Percentiles rank a stretch among this genome's conserved stretches.
Conservation (phyloP, 1,284 basidiomycete species). For the Sporisorium exsertum region DNA sequence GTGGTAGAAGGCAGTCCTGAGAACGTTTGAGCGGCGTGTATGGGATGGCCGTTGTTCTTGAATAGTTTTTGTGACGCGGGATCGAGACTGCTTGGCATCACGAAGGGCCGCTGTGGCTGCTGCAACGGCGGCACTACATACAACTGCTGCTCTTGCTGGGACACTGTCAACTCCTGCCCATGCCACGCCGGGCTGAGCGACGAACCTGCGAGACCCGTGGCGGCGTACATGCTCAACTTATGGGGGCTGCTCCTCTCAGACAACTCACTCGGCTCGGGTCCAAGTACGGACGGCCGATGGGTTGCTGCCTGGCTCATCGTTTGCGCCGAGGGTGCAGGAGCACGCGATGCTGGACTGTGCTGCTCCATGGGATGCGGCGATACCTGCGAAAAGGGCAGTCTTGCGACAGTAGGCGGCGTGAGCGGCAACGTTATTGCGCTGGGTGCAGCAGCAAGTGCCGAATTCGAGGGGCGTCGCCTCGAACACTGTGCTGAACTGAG, state of each 20-base stretch:
- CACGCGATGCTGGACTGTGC: slow-evolving; percentile 18
- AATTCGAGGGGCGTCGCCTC: slow-evolving; percentile 8
- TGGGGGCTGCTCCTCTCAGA: slow-evolving; percentile 1
- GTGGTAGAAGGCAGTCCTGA: not conserved
- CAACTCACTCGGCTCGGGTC: not conserved
- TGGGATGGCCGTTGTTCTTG: not conserved
- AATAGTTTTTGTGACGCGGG: not conserved
- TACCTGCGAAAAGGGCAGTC: slow-evolving; percentile 12
- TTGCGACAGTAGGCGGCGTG: not conserved
- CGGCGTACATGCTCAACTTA: not conserved
- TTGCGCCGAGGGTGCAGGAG: slow-evolving; percentile 11
- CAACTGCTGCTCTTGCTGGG: not conserved
- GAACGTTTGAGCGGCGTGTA: not conserved
- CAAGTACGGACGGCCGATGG: slow-evolving; percentile 13
- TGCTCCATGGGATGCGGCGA: slow-evolving; percentile 16
- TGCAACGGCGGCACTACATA: not conserved
- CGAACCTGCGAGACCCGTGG: slow-evolving; percentile 4
- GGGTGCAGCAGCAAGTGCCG: not conserved
- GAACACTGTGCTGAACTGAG: not conserved
- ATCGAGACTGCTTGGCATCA: slow-evolving; percentile 5
- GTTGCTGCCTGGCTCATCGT: not conserved
- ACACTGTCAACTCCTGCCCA: not conserved
- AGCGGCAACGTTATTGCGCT: slow-evolving; percentile 1
- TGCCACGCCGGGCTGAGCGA: slow-evolving; percentile 17
- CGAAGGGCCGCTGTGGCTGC: slow-evolving; percentile 12